Percentiles rank a stretch among this genome's conserved stretches.
Conservation (phyloP, 805 yeast species). For the Grigorovia humatica region DNA sequence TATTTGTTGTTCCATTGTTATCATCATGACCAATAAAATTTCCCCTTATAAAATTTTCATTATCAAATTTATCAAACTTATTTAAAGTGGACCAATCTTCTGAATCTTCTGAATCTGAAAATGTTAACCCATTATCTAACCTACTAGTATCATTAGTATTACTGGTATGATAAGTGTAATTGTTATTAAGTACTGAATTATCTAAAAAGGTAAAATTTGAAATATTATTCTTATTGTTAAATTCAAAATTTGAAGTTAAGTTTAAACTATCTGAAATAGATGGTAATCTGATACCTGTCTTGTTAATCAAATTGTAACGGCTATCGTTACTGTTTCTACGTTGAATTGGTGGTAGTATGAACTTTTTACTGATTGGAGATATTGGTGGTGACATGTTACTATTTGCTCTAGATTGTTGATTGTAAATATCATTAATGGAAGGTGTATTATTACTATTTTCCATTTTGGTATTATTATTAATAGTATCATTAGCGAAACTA, state of each 20-base stretch:
- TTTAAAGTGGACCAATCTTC: conserved; percentile 83
- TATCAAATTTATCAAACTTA: neutral
- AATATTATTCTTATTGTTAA: neutral
- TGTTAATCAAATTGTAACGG: neutral
- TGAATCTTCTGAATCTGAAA: conserved; percentile 75
- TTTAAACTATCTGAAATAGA: neutral
- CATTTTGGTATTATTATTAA: neutral
- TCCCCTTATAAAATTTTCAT: neutral
- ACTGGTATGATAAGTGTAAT: neutral
- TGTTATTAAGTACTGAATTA: neutral
- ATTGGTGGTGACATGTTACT: neutral
- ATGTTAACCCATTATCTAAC: conserved; percentile 22
- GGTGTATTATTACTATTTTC: neutral
- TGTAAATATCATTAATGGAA: neutral
- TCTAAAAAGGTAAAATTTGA: neutral
- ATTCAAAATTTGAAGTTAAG: no score
- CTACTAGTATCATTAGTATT: neutral
- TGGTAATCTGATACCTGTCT: neutral
- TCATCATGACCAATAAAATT: no score
- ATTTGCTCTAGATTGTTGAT: neutral
- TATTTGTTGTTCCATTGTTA: no score
- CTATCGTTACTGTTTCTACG: neutral
- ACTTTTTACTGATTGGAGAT: neutral
- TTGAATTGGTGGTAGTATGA: neutral
- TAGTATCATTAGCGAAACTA: neutral